Evolutionary conservation across 192 early-diverging fungal species (phyloP).

Genomic region (Backusella sp.): DNA sequence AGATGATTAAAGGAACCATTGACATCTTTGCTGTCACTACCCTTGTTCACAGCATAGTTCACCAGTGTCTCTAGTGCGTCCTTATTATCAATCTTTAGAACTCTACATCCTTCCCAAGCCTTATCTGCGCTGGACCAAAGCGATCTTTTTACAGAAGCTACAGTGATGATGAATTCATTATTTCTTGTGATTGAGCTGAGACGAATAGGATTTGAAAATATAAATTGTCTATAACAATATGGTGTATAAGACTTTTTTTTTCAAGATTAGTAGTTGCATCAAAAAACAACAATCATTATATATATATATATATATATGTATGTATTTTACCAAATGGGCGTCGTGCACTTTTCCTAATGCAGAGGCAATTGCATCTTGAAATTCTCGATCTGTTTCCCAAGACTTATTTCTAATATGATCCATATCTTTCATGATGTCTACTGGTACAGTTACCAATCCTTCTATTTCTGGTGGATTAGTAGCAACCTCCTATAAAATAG

Average conservation of each 20-base stretch:
- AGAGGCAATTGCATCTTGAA: conserved; percentile 32
- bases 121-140: conserved; percentile 28
- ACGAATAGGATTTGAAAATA: conserved; percentile 36
- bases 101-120: conserved; percentile 28
- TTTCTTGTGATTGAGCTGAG: conserved; percentile 25
- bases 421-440: conserved; percentile 20
- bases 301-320: no score
- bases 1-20: conserved; percentile 34
- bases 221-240: conserved; percentile 33
- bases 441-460: conserved; percentile 30
- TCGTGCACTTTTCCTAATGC: conserved; percentile 34
- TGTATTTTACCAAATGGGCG: conserved; percentile 31
- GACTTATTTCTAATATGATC: conserved; percentile 20
- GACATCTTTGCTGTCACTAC: conserved; percentile 33
- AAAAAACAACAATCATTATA: conserved; percentile 1
- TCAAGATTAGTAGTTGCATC: not conserved
- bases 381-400: conserved; percentile 30
- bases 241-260: conserved; percentile 27
- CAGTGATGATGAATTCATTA: conserved; percentile 16
- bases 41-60: conserved; percentile 32
- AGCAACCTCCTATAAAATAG: conserved; percentile 26
- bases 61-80: conserved; percentile 30
- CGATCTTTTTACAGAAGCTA: conserved; percentile 31
- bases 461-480: conserved; percentile 22
- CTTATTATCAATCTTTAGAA: conserved; percentile 22